These are phyloP conservation scores for Leccinum longicurvipes DNA, from an alignment of 768 basidiomycete species.

Conservation along the genomic window DNA sequence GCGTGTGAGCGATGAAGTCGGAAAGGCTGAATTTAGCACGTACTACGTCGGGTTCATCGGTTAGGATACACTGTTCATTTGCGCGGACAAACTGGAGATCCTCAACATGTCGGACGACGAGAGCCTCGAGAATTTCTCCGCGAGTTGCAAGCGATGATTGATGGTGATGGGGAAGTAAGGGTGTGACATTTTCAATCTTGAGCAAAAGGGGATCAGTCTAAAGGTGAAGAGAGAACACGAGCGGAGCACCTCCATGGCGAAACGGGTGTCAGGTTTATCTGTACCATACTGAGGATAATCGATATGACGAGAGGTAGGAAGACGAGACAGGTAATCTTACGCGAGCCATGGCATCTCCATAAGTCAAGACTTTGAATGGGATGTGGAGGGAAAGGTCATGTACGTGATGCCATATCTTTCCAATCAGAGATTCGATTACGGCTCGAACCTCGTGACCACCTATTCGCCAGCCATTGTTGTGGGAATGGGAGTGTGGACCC, in stretches of 20 bases:
- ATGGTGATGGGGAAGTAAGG: slow-evolving; percentile 27
- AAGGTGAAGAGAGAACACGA: neutral
- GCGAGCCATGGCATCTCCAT: slow-evolving; percentile 84
- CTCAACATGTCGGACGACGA: slow-evolving; percentile 32
- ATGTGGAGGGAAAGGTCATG: slow-evolving; percentile 59
- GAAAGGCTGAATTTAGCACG: slow-evolving; percentile 5
- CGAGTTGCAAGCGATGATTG: slow-evolving; percentile 22
- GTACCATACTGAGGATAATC: slow-evolving; percentile 70
- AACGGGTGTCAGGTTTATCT: slow-evolving; percentile 92
- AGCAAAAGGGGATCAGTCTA: slow-evolving; percentile 10
- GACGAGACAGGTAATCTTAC: slow-evolving; percentile 42
- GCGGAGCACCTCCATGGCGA: slow-evolving; percentile 73
- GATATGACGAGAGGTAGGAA: slow-evolving; percentile 13
- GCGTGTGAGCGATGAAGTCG: slow-evolving; percentile 7
- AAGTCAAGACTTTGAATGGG: slow-evolving; percentile 80
- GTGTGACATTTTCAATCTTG: slow-evolving; percentile 36
- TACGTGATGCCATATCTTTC: slow-evolving; percentile 69
- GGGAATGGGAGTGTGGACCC: slow-evolving; percentile 37
- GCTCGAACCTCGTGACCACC: slow-evolving; percentile 81
- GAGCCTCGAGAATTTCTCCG: slow-evolving; percentile 30
- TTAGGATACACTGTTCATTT: slow-evolving; percentile 11
- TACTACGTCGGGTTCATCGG: slow-evolving; percentile 27
- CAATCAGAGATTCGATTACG: slow-evolving; percentile 72
- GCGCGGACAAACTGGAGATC: slow-evolving; percentile 28
- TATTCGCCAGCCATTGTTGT: slow-evolving; percentile 65